Evolutionary conservation across 2,329 filamentous ascomycete genomes (phyloP), one percentile per base, ranked within the genome.

Genomic region (Coleophoma cylindrospora): DNA sequence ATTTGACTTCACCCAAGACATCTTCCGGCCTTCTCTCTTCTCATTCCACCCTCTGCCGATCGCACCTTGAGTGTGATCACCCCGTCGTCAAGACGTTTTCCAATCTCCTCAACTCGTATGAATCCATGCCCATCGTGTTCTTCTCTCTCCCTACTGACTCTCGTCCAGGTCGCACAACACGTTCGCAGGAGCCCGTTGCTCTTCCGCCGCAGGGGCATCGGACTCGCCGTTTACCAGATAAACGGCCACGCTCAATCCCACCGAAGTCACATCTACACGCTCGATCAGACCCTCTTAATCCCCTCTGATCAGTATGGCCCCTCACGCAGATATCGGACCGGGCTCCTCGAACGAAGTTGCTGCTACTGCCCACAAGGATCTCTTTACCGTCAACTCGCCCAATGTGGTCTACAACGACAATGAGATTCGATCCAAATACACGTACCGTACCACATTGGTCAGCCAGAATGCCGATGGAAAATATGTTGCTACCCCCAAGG

Each of bases 91-190:
- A 89, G 76, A 96, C 90, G 91, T 96, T 96, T 86, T 92, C 91
- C 80, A 96, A 95, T 77, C 87, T 95, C 65, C 86, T 96, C 64
- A 94, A 94, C 83, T 96, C 91, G 91, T 96, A 81, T 71, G 90
- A 41, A 34, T 45, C 33, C 40, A 48, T 21, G 27, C 37, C 21
- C 45, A 21, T 43, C 13, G 17, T 9, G 34, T 34, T 34, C n/a
- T 10, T 47, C 34, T 36, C 34, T 41, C 19, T 7, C 34, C 22
- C 36, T 37, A 32, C 51, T 50, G 52, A 61, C 41, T 47, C 54
- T 54, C 45, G 50, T 53, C 40, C 70, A 96, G 91, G 71, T 81
- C 85, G 74, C 91, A 96, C 77, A 87, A 96, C 83, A 89, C 91
- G 80, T 95, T 91, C 85, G 91, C 92, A 81, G 87, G 87, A 84